Conservation (phyloP, 108 stramenopile genomes). For the Ochromonas danica region DNA sequence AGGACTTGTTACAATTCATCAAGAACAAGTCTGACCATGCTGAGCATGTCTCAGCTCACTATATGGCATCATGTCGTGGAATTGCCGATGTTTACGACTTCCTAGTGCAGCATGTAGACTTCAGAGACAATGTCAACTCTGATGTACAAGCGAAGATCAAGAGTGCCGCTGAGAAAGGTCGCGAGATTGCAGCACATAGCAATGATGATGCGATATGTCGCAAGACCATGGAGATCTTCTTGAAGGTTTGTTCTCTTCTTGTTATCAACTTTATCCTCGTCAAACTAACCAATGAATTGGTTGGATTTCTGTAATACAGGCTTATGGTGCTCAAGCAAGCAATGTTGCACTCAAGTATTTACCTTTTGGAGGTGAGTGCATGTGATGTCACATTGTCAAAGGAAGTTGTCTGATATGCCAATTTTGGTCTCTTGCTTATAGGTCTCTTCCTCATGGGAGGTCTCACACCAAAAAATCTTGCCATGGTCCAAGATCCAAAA, state of each 20-base stretch:
- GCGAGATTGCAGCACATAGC: too few species aligned
- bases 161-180: too few species aligned
- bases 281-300: too few species aligned
- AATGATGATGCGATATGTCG: too few species aligned
- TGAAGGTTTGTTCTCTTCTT: too few species aligned
- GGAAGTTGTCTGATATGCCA: too few species aligned
- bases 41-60: slow-evolving; percentile 81
- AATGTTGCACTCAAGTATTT: slow-evolving; percentile 78
- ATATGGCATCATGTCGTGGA: slow-evolving; percentile 86
- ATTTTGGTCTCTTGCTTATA: background rate
- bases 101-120: too few species aligned
- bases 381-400: background rate
- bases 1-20: slow-evolving; percentile 60
- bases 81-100: slow-evolving; percentile 90
- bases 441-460: slow-evolving; percentile 89
- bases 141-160: too few species aligned
- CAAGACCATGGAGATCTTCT: too few species aligned
- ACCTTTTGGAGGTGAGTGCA: slow-evolving; percentile 70
- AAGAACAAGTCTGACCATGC: slow-evolving; percentile 61
- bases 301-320: slow-evolving; percentile 33
- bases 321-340: slow-evolving; percentile 88
- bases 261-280: too few species aligned
- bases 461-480: slow-evolving; percentile 89
- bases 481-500: slow-evolving; percentile 70
- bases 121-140: too few species aligned